phyloP scores from a whole-genome alignment of 140 eudicot species.

The Flaveria floridana region DNA sequence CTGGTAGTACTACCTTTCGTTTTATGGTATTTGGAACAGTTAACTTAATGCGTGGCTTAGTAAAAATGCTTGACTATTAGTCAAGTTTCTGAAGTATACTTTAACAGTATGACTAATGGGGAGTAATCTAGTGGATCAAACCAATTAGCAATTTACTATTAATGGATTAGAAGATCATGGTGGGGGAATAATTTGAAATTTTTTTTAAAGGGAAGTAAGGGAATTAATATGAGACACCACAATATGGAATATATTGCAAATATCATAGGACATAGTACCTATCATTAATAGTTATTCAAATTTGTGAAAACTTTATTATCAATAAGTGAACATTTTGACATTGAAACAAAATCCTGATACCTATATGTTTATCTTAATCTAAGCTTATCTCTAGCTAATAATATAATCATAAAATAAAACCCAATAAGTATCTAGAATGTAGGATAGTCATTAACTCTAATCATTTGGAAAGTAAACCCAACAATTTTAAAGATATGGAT shows the following conservation, averaged over 20 bases:
- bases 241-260: conserved; percentile 14
- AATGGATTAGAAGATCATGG: conserved; percentile 14
- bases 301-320: neutral
- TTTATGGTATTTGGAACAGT: conserved; percentile 11
- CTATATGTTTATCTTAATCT: neutral
- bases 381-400: neutral
- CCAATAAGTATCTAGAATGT: neutral
- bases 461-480: neutral
- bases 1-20: neutral
- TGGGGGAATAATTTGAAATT: neutral
- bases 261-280: neutral
- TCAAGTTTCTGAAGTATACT: neutral
- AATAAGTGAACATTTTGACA: neutral
- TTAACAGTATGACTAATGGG: conserved; percentile 14
- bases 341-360: neutral
- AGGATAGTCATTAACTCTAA: neutral
- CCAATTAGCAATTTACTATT: conserved; percentile 7
- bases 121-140: conserved; percentile 2
- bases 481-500: neutral
- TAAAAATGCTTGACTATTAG: neutral
- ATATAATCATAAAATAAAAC: neutral
- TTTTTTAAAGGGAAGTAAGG: conserved; percentile 2
- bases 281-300: neutral
- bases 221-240: conserved; percentile 6
- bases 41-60: conserved; percentile 2